Base-by-base conservation (phyloP, 495 filamentous ascomycete species). In the Aspergillus biplanus region DNA sequence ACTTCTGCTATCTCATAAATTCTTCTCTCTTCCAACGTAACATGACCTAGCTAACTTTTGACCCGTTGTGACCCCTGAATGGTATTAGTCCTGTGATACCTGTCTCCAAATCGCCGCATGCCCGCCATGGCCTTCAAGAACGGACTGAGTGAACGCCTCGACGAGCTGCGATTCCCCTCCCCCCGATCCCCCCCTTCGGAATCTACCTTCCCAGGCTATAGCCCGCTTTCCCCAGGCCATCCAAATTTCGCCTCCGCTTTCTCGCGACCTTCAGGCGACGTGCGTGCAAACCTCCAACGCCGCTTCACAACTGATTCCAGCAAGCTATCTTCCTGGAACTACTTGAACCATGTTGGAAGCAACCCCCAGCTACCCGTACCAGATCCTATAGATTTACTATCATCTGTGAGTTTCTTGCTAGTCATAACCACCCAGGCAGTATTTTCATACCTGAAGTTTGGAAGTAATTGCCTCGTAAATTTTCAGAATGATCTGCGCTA, bases 281-380 rank as follows among this genome's bases (percentile, higher is more conserved):
- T 83, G 56, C 85, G 92, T 74, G 83, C 84, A 47, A 88, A 87
- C 65, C 80, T 97, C 65, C 91, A 93, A 75, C 90, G 95, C 74
- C 89, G 95, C 63, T 97, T 97, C 80, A 99, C 95, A 59, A 95
- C 92, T 33, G 92, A 95, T 69, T 90, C 91, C 59, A 91, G 92
- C 70, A 90, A 90, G 77, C 81, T 96, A 75, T 90, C 92, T 65
- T 91, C 89, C 68, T 83, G 94, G 81, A 89, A 85, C 54, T 87
- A 90, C 61, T 83, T 96, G 73, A 87, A 84, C 50, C 83, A 88
- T 64, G 59, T 59, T 31, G 66, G 69, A 42, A 33, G 44, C 44
- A 70, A 83, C 52, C 70, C 80, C 56, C 80, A 82, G 63, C 73
- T 77, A 42, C 78, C 83, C 59, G 88, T 77, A 42, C 78, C 83